Evolutionary conservation across 1,284 basidiomycete genomes (phyloP), one percentile per base, ranked within the genome.

Genomic region (Melampsora americana): DNA sequence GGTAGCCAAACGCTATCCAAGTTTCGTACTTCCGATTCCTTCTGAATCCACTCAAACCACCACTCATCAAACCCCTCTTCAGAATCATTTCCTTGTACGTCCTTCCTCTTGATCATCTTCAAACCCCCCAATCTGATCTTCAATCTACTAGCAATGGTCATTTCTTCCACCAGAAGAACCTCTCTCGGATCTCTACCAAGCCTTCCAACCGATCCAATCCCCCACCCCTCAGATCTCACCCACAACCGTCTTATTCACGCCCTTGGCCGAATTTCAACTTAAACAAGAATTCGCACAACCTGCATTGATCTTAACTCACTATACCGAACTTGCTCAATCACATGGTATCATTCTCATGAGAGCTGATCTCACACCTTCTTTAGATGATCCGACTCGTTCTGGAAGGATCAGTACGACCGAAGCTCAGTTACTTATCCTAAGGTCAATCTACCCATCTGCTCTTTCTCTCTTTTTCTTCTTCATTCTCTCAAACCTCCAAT

Each of bases 181-280:
- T 4, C 14, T 30, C 16, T 18, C 48, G 11, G n/a, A 56, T 9
- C 42, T 60, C 16, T 44, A 50, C 42, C 44, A 66, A 26, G 66
- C 44, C 18, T 16, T 18, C 78, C 79, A 9, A 64, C 78, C 1
- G 79, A 79, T 0, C 78, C 78, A 12, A 20, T n/a, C 26, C 12
- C 42, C 42, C 16, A 7, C 30, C 11, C 56, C 64, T 5, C 50
- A 6, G 1, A n/a, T 75, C 1, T 56, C 65, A 30, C 65, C 64
- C 1, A 75, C 72, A 59, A 81, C 93, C 0, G 86, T 95, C 56
- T 87, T 99, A 69, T 96, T 96, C 85, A 95, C 95, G 0, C 92
- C 95, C 4, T 86, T 98, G 67, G 90, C 92, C 79, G 95, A 98
- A 84, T 99, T 93, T 87, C 96, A 98, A 84, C 85, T 89, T 76